These are phyloP conservation scores for Akanthomyces muscarius DNA, from an alignment of 2,329 filamentous ascomycete genomes.

Conservation along the genomic window DNA sequence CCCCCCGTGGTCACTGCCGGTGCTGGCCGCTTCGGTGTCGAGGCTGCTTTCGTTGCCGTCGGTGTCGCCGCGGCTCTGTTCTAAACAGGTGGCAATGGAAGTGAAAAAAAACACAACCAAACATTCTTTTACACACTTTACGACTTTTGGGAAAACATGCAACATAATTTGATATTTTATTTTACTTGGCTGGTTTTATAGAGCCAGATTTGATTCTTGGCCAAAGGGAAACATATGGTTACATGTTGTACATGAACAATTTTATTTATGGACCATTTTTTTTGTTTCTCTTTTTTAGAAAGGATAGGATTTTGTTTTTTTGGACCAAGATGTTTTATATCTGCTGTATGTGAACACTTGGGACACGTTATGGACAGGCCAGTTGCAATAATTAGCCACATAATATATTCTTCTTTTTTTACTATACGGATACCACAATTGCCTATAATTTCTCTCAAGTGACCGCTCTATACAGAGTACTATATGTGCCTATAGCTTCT, in stretches of 20 bases:
- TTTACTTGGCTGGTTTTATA: constrained; percentile 1
- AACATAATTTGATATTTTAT: neutral
- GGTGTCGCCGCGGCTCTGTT: constrained; percentile 33
- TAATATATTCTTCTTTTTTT: constrained; percentile 10
- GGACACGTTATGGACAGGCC: constrained; percentile 7
- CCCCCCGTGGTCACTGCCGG: constrained; percentile 28
- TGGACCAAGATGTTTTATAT: neutral
- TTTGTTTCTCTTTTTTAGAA: neutral
- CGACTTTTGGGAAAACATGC: neutral
- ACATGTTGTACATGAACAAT: neutral
- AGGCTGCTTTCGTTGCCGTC: constrained; percentile 29
- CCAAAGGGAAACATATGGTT: neutral
- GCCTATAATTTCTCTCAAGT: neutral
- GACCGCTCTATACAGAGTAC: too few relatives aligned
- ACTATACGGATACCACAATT: neutral
- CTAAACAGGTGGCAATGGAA: constrained; percentile 22
- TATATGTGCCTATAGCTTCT: too few relatives aligned
- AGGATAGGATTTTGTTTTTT: neutral
- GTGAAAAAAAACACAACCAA: neutral
- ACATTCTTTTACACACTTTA: neutral
- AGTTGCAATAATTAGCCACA: constrained; percentile 7
- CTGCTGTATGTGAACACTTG: neutral
- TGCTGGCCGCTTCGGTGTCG: constrained; percentile 30
- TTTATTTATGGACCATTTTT: neutral
- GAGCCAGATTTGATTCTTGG: neutral